These are phyloP conservation scores for Ogataea pilisensis DNA, from an alignment of 805 yeast species.

Conservation along the genomic window DNA sequence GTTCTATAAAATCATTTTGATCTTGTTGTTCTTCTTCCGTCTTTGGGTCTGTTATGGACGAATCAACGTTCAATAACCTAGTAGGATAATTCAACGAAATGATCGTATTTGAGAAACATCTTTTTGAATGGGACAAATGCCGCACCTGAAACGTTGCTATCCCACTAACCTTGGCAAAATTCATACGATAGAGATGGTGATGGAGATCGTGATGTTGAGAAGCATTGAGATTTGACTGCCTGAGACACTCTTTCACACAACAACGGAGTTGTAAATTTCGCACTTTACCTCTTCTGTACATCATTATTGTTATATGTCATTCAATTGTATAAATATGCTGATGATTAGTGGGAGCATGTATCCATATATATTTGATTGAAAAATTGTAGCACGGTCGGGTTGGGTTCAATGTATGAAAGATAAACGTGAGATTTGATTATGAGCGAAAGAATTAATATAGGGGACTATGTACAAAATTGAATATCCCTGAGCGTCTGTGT, in stretches of 20 bases:
- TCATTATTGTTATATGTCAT: conserved; percentile 6
- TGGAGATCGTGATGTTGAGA: background rate
- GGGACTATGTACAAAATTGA: background rate
- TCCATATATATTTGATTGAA: too few relatives aligned
- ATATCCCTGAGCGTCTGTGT: background rate
- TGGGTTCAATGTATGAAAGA: too few relatives aligned
- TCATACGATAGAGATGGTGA: background rate
- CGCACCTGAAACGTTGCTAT: background rate
- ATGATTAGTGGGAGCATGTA: background rate
- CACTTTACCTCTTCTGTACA: conserved; percentile 9
- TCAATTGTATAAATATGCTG: background rate
- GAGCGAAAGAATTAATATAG: too few relatives aligned
- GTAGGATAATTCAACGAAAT: background rate
- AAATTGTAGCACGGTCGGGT: too few relatives aligned
- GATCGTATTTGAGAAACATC: conserved; percentile 3
- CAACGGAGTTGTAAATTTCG: conserved; percentile 2
- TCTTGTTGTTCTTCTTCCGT: background rate
- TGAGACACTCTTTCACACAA: background rate
- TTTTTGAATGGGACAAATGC: conserved; percentile 2
- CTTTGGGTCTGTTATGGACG: background rate
- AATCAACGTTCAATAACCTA: background rate
- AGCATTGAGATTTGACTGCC: background rate
- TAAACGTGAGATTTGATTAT: too few relatives aligned
- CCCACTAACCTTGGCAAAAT: too few relatives aligned
- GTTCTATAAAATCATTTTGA: too few relatives aligned